Evolutionary conservation across 2,329 filamentous ascomycete genomes (phyloP).

Genomic region (Tympanopsis confertula): DNA sequence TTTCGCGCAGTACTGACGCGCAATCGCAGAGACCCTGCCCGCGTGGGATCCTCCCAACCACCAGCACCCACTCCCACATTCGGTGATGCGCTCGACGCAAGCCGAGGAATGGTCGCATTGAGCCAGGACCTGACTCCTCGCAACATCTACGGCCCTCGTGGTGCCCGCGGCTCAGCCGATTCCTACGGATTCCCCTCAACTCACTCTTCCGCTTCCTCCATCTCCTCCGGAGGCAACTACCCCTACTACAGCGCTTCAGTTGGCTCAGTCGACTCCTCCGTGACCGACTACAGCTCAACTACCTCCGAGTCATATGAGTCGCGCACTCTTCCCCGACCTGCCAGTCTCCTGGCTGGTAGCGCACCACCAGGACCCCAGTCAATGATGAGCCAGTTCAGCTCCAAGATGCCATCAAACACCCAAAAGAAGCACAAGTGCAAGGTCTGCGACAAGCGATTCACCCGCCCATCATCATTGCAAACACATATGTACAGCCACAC

Average conservation of each 20-base stretch:
- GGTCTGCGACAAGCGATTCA: conserved; percentile 70
- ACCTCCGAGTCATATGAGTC: not conserved
- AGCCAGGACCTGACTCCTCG: conserved; percentile 1
- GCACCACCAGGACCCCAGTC: conserved; percentile 57
- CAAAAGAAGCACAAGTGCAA: conserved; percentile 79
- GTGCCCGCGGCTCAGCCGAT: not conserved
- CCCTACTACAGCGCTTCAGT: conserved; percentile 1
- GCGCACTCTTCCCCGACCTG: conserved; percentile 1
- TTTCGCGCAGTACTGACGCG: too few relatives aligned
- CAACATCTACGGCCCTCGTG: conserved; percentile 1
- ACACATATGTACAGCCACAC: conserved; percentile 75
- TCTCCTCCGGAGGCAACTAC: conserved; percentile 1
- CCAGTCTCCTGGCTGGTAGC: conserved; percentile 19
- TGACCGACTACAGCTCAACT: conserved; percentile 1
- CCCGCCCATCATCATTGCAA: conserved; percentile 63
- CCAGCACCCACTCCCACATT: not conserved
- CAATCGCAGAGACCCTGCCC: too few relatives aligned
- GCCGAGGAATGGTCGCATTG: not conserved
- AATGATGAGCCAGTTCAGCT: conserved; percentile 72
- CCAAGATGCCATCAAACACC: conserved; percentile 62
- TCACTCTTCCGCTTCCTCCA: not conserved
- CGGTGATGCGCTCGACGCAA: not conserved
- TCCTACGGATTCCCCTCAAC: not conserved
- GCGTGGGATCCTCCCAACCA: not conserved
- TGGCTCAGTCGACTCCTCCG: not conserved